Evolutionary conservation across 2,329 filamentous ascomycete genomes (phyloP), one percentile per base, ranked within the genome.

Genomic region (Colletotrichum lupini): DNA sequence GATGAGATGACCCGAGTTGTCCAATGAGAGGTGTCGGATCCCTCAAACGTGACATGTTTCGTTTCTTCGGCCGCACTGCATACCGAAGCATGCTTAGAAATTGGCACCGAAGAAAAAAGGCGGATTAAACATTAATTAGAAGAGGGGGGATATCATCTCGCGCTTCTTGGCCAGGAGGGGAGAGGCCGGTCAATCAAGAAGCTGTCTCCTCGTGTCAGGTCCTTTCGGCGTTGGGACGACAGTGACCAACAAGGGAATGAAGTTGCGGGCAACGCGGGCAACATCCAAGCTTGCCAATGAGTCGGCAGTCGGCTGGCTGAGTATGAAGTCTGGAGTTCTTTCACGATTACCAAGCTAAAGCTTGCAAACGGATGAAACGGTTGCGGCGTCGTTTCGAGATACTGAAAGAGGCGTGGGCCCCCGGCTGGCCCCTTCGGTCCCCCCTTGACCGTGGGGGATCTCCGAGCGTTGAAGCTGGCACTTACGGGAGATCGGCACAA

Each of bases 41-140:
- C 35, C 67, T 61, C 70, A 70, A 73, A 73, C 70, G 22, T 65
- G 70, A 8, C 70, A 32, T 73, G 70, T 73, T 73, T 73, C 70
- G 67, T 73, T 73, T 73, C 56, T 61, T 73, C 70, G 70, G 70
- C 55, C 59, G 53, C 67, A 65, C 67, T 22, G 22, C 49, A 49
- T 65, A 73, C 70, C 70, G 70, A 70, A 24, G 28, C 14, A 24
- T 64, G 70, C 70, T 70, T 70, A 70, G 42, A 70, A 70, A 70
- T 73, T 14, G 12, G 16, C 9, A 22, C 8, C 3, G 9, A 6
- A 8, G 22, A 42, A 53, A 9, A 26, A 26, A 9, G 37, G 28
- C n/a, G 35, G 46, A 26, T 4, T 19, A 53, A 53, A 37, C 68
- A 62, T 62, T 14, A 52, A 53, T 9, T 6, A 19, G 12, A 24